These are phyloP conservation scores for Ceratorhiza oryzae-sativae DNA, from an alignment of 1,284 basidiomycete species.

Conservation along the genomic window DNA sequence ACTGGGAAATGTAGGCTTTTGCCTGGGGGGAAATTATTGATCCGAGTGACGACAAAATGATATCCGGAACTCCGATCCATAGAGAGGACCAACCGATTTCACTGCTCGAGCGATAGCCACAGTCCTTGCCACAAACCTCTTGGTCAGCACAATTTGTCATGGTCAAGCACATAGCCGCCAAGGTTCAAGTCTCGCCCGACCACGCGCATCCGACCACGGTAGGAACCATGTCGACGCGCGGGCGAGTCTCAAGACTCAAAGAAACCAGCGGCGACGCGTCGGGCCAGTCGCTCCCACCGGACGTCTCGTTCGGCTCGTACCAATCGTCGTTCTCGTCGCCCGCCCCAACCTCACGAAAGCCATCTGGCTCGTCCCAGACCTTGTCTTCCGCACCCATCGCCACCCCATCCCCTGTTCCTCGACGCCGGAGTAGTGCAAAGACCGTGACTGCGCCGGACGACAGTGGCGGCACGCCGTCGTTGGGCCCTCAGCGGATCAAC, in stretches of 20 bases:
- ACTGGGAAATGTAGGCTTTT: too few relatives aligned
- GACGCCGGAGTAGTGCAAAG: slow-evolving; percentile 17
- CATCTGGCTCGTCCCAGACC: slow-evolving; percentile 13
- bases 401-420: slow-evolving; percentile 17
- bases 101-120: too few relatives aligned
- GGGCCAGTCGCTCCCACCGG: slow-evolving; percentile 8
- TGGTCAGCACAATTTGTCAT: too few relatives aligned
- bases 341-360: slow-evolving; percentile 5
- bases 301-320: slow-evolving; percentile 31
- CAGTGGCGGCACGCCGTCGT: background rate
- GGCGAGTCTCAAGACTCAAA: slow-evolving; percentile 18
- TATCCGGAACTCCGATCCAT: too few relatives aligned
- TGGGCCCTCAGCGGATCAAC: slow-evolving; percentile 30
- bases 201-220: background rate
- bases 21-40: too few relatives aligned
- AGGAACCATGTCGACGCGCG: slow-evolving; percentile 15
- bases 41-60: too few relatives aligned
- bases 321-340: slow-evolving; percentile 33
- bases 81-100: too few relatives aligned
- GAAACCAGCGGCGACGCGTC: slow-evolving; percentile 25
- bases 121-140: too few relatives aligned
- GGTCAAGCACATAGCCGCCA: too few relatives aligned
- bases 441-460: slow-evolving; percentile 24
- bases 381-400: slow-evolving; percentile 27
- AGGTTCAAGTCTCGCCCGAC: background rate